Percentiles rank a stretch among this genome's conserved stretches.
Evolutionary conservation across 148 eudicot species (phyloP).

Genomic region (Hydrangea macrophylla): DNA sequence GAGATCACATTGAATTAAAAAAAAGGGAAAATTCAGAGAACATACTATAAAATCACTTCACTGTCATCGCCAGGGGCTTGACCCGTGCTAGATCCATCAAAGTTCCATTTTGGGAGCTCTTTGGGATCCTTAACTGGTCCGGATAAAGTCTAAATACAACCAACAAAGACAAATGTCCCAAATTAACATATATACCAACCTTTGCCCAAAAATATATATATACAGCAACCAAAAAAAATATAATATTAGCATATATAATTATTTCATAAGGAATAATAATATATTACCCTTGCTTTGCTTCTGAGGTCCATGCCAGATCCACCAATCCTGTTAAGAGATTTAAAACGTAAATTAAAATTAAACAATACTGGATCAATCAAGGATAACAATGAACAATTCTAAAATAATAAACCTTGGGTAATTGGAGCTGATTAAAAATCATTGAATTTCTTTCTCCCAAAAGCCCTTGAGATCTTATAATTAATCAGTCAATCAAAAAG

Average conservation of each 20-base stretch:
- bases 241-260: too few species aligned
- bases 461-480: background rate
- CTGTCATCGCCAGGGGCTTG: slow-evolving; percentile 54
- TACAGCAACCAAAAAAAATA: background rate
- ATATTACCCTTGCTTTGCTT: slow-evolving; percentile 87
- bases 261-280: background rate
- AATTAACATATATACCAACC: background rate
- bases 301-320: slow-evolving; percentile 91
- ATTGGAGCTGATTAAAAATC: background rate
- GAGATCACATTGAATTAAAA: background rate
- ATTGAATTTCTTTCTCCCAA: background rate
- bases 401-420: background rate
- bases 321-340: slow-evolving; percentile 61
- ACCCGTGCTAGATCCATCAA: slow-evolving; percentile 55
- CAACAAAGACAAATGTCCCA: background rate
- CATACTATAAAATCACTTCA: slow-evolving; percentile 51
- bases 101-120: slow-evolving; percentile 57
- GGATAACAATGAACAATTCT: background rate
- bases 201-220: background rate
- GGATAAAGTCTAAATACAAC: slow-evolving; percentile 32
- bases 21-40: background rate
- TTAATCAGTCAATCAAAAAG: background rate
- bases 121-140: slow-evolving; percentile 38
- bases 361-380: background rate
- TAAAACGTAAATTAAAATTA: background rate